Evolutionary conservation across 1,284 basidiomycete genomes (phyloP), one percentile per base, ranked within the genome.

Genomic region (Tylopilus orsonianus): DNA sequence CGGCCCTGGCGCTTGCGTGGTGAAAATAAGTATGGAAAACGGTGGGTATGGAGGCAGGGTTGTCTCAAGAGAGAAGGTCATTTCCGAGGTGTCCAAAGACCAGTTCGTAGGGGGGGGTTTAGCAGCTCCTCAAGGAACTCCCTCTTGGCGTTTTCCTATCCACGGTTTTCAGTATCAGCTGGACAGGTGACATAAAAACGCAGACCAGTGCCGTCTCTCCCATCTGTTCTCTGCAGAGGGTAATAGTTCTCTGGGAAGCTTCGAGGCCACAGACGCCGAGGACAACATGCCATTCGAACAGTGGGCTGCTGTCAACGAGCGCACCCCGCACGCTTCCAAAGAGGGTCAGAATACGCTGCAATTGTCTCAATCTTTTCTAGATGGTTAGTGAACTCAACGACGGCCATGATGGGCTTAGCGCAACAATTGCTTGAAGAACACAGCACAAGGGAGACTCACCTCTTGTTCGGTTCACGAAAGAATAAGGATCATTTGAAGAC

Each of bases 301-400:
- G 79, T 57, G 81, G 83, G 56, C 73, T 85, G 7, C 72, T 87
- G 24, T 80, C 80, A 52, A 79, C 83, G 5, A 78, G 78, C 58
- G 78, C 74, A 5, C 87, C 83, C 59, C 75, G 78, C 4, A 81
- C 58, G 77, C 80, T 42, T 77, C 73, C 23, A 72, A 73, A 83
- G 46, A 71, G 78, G 57, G 79, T 85, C 50, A 73, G 83, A 44
- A 81, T 77, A 0, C 75, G 72, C 36, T 83, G 80, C 56, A 83
- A 86, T 65, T 82, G 83, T 55, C 72, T 85, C 55, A 83, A 85
- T 55, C 68, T 82, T 16, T 73, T 87, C 18, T 86, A 85, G 64
- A 80, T 83, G 36, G 71, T 85, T 46, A 85, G 87, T 60, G 84
- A 86, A 63, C 73, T 85, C 52, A 85, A 80, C 59, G 83, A 87